These are phyloP conservation scores for Starmera stellimalicola DNA, from an alignment of 1,139 yeast genomes.

Conservation along the genomic window DNA sequence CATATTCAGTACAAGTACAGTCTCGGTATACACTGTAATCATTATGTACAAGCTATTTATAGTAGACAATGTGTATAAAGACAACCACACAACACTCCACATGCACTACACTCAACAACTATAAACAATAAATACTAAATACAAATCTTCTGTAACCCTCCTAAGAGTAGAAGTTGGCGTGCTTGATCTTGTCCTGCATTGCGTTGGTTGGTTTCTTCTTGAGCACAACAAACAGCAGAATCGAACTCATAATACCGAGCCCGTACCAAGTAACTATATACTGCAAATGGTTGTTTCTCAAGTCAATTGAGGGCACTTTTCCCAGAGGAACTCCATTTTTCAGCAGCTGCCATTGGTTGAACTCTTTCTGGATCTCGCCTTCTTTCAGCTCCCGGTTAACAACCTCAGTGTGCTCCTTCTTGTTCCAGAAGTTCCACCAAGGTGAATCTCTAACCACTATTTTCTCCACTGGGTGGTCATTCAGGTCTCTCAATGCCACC, in stretches of 20 bases:
- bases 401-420: conserved; percentile 6
- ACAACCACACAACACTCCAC: no score
- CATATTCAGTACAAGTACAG: no score
- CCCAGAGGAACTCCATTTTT: conserved; percentile 90
- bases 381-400: conserved; percentile 2
- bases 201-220: conserved; percentile 37
- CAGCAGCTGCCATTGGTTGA: conserved; percentile 39
- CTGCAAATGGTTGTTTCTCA: conserved; percentile 85
- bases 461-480: conserved; percentile 34
- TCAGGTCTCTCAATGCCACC: conserved; percentile 62
- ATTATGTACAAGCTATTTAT: no score
- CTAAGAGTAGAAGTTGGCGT: conserved; percentile 23
- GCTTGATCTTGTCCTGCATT: conserved; percentile 33
- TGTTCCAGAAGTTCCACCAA: conserved; percentile 28
- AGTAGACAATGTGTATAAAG: no score
- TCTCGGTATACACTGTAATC: no score
- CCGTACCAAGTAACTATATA: conserved; percentile 95
- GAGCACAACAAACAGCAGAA: conserved; percentile 50
- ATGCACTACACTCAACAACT: not conserved
- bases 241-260: conserved; percentile 59
- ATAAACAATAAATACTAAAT: not conserved
- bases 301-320: conserved; percentile 63
- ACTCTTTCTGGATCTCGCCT: conserved; percentile 25
- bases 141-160: no score
- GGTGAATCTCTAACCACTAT: conserved; percentile 12